A percentile compares a stretch with the other conserved stretches of the same genome.
These are phyloP conservation scores for Bryoerythrophyllum caledonicum DNA, from an alignment of 225 moss, liverwort and hornwort genomes.

Conservation along the genomic window DNA sequence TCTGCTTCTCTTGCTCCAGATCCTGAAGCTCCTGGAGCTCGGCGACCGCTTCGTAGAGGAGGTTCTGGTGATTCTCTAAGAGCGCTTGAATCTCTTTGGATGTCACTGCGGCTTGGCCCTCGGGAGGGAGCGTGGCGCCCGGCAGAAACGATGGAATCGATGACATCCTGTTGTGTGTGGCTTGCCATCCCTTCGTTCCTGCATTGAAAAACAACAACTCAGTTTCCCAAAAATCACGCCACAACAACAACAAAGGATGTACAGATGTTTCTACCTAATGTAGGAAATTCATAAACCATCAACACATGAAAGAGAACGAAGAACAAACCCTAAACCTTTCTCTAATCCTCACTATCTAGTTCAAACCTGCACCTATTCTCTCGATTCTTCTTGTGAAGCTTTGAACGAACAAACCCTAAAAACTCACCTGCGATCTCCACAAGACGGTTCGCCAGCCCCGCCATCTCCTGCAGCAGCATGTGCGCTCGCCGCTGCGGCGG, in stretches of 20 bases:
- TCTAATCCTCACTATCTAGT: background rate
- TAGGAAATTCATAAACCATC: too few species aligned
- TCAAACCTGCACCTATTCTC: background rate
- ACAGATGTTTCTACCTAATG: too few species aligned
- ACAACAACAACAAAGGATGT: too few species aligned
- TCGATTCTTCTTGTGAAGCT: background rate
- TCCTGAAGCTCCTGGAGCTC: constrained; percentile 81
- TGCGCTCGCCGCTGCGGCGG: constrained; percentile 88
- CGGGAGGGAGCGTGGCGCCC: constrained; percentile 70
- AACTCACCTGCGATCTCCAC: constrained; percentile 74
- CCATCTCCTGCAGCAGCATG: constrained; percentile 78
- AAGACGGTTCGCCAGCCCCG: constrained; percentile 71
- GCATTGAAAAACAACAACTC: constrained; percentile 19
- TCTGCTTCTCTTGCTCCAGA: constrained; percentile 79
- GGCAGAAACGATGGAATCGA: constrained; percentile 59
- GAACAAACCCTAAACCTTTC: background rate
- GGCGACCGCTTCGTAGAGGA: constrained; percentile 69
- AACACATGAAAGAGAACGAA: too few species aligned
- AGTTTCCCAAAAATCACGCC: background rate
- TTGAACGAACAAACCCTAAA: constrained; percentile 1
- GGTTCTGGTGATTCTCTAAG: constrained; percentile 72
- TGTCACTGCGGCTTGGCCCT: constrained; percentile 66
- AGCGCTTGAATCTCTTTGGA: constrained; percentile 72
- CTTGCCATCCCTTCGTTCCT: constrained; percentile 85
- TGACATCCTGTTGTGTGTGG: constrained; percentile 72